Evolutionary conservation across 345 rosid species (phyloP).

Genomic region (Isatis tinctoria): DNA sequence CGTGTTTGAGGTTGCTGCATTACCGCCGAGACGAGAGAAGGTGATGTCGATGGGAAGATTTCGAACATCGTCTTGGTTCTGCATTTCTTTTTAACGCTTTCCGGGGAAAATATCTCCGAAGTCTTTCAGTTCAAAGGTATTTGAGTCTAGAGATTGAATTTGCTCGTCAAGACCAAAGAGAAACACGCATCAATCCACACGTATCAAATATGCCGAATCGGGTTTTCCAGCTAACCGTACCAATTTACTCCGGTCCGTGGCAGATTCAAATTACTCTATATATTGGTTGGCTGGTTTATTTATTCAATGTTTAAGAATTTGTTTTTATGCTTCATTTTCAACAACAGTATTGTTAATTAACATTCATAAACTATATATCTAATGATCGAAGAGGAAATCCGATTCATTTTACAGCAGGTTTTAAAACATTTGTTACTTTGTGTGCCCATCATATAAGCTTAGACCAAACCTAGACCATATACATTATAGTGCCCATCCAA

Average conservation of each 20-base stretch:
- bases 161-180: background rate
- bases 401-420: background rate
- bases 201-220: background rate
- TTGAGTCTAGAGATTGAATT: background rate
- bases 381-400: background rate
- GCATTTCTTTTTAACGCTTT: slow-evolving; percentile 39
- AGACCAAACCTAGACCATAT: background rate
- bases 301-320: background rate
- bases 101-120: background rate
- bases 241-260: slow-evolving; percentile 18
- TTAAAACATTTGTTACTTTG: background rate
- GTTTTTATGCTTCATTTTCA: background rate
- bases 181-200: background rate
- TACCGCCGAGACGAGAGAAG: slow-evolving; percentile 93
- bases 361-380: background rate
- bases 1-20: background rate
- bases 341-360: background rate
- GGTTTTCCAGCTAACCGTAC: background rate
- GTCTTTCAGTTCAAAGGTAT: slow-evolving; percentile 1
- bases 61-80: slow-evolving; percentile 59
- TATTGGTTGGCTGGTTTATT: background rate
- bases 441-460: background rate
- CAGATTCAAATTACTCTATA: background rate
- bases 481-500: background rate
- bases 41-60: slow-evolving; percentile 94